A percentile compares a stretch with the other conserved stretches of the same genome.
Evolutionary conservation across 192 early-diverging fungal genomes (phyloP).

Genomic region (Entomortierella lignicola): DNA sequence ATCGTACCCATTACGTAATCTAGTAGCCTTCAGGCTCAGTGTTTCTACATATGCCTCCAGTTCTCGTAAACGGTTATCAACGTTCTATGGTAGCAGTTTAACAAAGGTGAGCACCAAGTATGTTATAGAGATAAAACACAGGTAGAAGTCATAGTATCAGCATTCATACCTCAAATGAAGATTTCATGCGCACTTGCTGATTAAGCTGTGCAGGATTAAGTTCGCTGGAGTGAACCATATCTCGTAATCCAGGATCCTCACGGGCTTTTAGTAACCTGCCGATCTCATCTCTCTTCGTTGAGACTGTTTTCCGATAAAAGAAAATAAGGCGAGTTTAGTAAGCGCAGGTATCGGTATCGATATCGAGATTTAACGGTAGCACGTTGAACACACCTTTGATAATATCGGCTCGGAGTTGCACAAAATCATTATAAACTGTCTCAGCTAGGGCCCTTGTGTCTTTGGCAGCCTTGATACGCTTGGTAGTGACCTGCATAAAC

Average conservation of each 20-base stretch:
- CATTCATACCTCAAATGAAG: constrained; percentile 18
- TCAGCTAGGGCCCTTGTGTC: constrained; percentile 17
- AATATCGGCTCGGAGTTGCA: constrained; percentile 21
- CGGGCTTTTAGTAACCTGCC: constrained; percentile 30
- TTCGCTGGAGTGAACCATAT: constrained; percentile 24
- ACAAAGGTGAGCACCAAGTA: too few species aligned
- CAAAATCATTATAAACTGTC: constrained; percentile 18
- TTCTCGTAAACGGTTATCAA: constrained; percentile 25
- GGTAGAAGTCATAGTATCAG: background rate
- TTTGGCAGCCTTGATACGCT: constrained; percentile 30
- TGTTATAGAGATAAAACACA: background rate
- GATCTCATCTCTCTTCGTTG: constrained; percentile 43
- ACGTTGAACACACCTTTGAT: constrained; percentile 29
- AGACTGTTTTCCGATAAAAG: constrained; percentile 3
- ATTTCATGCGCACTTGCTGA: constrained; percentile 34
- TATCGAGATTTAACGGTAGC: too few species aligned
- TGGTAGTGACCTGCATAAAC: constrained; percentile 26
- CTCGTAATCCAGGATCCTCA: constrained; percentile 26
- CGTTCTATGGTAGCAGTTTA: constrained; percentile 13
- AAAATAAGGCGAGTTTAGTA: background rate
- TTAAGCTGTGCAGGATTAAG: constrained; percentile 33
- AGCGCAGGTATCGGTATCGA: too few species aligned
- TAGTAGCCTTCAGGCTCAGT: constrained; percentile 12
- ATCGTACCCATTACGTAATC: constrained; percentile 31
- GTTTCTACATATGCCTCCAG: constrained; percentile 35